phyloP scores from a whole-genome alignment of 2,329 filamentous ascomycete genomes.

The Beauveria rudraprayagi region DNA sequence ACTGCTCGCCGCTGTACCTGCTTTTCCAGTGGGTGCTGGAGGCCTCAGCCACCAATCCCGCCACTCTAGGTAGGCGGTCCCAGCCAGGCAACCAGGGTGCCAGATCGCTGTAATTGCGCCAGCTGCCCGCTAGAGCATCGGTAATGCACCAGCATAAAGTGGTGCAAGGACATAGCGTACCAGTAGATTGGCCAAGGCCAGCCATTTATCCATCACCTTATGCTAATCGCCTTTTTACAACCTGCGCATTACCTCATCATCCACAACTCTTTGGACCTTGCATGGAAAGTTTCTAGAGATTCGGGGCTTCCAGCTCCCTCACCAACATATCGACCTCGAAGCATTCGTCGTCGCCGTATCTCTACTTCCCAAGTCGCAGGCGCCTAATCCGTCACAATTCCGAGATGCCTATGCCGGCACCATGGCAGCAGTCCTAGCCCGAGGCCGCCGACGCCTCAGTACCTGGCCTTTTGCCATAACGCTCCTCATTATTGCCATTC shows the following conservation, averaged over 20 bases:
- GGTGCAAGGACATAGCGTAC: background rate
- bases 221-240: background rate
- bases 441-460: conserved; percentile 20
- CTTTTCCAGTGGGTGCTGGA: too few relatives aligned
- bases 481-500: conserved; percentile 36
- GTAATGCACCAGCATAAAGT: background rate
- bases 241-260: conserved; percentile 5
- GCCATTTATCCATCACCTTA: background rate
- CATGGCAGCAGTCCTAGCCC: conserved; percentile 31
- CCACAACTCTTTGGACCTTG: background rate
- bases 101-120: background rate
- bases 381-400: background rate
- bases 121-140: background rate
- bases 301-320: background rate
- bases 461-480: conserved; percentile 38
- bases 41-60: too few relatives aligned
- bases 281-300: background rate
- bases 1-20: too few relatives aligned
- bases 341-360: background rate
- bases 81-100: too few relatives aligned
- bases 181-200: background rate
- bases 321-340: background rate
- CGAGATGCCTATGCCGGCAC: background rate
- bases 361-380: background rate
- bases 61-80: too few relatives aligned